Evolutionary conservation across 208 protist genomes (phyloP), one percentile per base, ranked within the genome.

Genomic region (Zelonia costaricensis): DNA sequence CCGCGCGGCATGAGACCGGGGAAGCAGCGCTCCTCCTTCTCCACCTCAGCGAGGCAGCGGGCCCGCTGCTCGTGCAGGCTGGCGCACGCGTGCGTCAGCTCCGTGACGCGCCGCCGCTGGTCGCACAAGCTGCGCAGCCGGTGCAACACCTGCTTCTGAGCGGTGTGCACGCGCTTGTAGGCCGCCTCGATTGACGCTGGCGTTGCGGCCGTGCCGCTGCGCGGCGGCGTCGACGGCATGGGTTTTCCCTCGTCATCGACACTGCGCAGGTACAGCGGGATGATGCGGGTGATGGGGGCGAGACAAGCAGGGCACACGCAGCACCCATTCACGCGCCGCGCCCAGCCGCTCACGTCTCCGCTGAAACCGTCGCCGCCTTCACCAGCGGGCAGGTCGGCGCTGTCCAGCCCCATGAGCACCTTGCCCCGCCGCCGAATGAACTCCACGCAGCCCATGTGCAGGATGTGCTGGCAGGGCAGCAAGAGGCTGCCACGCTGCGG

Each of bases 401-500:
- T 60, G 25, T 68, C 30, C 40, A 74, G 47, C 18, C 35, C 39
- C 46, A 54, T 60, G 16, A 65, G 35, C 13, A 69, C 22, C 46
- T 80, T 78, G 16, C 54, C 62, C 1, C 68, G 62, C 2, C 73
- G 81, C 42, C 71, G 65, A 10, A 86, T 71, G 45, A 84, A 95
- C 36, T 95, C 85, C 7, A 79, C 78, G 51, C 89, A 95, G 46
- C 84, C 80, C 46, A 81, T 43, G 59, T 95, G 89, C 42, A 91
- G 72, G 15, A 95, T 64, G 57, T 95, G 89, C 57, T 95, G 84
- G 46, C 89, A 95, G 1, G 89, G 89, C 31, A 95, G 54, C 22
- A 95, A 55, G 9, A 95, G 72, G 20, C 78, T 70, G 6, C 74
- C 83, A 2, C 89, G 77, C 61, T 82, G 59, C 15, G 81, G 60